A percentile compares a stretch with the other conserved stretches of the same genome.
Conservation (phyloP, 2,329 filamentous ascomycete genomes). For the Nemania diffusa region DNA sequence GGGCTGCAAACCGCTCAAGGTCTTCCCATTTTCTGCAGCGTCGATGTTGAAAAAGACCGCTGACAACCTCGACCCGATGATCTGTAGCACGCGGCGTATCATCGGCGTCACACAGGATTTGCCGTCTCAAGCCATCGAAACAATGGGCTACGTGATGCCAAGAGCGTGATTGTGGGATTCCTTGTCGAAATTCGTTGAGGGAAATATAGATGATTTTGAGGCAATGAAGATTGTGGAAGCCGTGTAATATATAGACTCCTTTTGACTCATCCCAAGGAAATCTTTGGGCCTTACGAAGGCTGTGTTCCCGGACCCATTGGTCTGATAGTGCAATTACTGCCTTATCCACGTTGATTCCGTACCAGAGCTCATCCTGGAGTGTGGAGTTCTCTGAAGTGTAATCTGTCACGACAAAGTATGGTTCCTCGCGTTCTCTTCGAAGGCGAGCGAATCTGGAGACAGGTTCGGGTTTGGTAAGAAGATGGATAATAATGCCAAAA, state of each 20-base stretch:
- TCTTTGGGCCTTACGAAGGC: conserved; percentile 40
- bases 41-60: conserved; percentile 42
- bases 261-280: conserved; percentile 49
- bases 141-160: conserved; percentile 42
- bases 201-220: conserved; percentile 41
- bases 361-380: conserved; percentile 35
- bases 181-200: conserved; percentile 33
- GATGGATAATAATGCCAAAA: too few species aligned
- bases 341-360: conserved; percentile 34
- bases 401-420: conserved; percentile 28
- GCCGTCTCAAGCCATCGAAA: conserved; percentile 44
- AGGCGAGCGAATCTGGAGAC: conserved; percentile 26
- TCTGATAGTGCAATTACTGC: conserved; percentile 42
- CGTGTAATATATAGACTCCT: conserved; percentile 47
- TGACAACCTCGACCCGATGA: conserved; percentile 27
- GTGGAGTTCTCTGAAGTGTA: conserved; percentile 31
- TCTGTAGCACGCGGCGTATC: conserved; percentile 46
- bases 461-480: too few species aligned
- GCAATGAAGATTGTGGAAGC: conserved; percentile 48
- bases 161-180: conserved; percentile 23
- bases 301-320: conserved; percentile 36
- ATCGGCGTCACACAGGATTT: conserved; percentile 48
- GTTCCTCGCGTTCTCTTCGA: conserved; percentile 23
- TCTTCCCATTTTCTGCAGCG: conserved; percentile 46
- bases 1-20: conserved; percentile 41